These are phyloP conservation scores for Geosmithia morbida DNA, from an alignment of 2,329 filamentous ascomycete genomes.

Conservation along the genomic window DNA sequence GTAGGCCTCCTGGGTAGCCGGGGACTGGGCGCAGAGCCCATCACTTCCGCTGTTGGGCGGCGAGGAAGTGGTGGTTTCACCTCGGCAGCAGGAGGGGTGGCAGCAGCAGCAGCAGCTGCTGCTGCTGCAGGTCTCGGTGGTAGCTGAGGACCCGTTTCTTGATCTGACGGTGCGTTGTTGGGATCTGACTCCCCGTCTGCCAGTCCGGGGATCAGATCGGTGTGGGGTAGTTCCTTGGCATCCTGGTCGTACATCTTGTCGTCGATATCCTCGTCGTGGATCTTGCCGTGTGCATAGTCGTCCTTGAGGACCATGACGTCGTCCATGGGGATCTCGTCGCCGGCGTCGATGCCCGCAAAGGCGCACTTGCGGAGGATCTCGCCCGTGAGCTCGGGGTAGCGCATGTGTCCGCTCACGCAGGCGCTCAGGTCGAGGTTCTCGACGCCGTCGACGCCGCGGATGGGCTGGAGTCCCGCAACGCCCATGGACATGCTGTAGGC, in stretches of 20 bases:
- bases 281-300: slow-evolving; percentile 13
- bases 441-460: slow-evolving; percentile 53
- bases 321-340: slow-evolving; percentile 34
- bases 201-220: too few species aligned
- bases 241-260: not conserved
- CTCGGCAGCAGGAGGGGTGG: too few species aligned
- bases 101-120: not conserved
- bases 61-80: not conserved
- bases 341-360: slow-evolving; percentile 29
- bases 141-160: not conserved
- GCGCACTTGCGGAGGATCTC: slow-evolving; percentile 38
- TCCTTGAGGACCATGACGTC: slow-evolving; percentile 32
- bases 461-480: slow-evolving; percentile 67
- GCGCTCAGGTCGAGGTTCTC: slow-evolving; percentile 38
- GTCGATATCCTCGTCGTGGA: slow-evolving; percentile 4
- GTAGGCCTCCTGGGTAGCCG: too few species aligned
- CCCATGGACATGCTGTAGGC: slow-evolving; percentile 71
- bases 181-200: too few species aligned
- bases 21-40: too few species aligned
- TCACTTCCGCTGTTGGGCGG: not conserved
- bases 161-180: too few species aligned
- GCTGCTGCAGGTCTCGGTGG: not conserved
- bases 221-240: not conserved
- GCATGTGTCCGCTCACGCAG: slow-evolving; percentile 36
- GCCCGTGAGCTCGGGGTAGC: slow-evolving; percentile 34